phyloP scores from a whole-genome alignment of 73 alveolate species.

The Stentor roeselii region DNA sequence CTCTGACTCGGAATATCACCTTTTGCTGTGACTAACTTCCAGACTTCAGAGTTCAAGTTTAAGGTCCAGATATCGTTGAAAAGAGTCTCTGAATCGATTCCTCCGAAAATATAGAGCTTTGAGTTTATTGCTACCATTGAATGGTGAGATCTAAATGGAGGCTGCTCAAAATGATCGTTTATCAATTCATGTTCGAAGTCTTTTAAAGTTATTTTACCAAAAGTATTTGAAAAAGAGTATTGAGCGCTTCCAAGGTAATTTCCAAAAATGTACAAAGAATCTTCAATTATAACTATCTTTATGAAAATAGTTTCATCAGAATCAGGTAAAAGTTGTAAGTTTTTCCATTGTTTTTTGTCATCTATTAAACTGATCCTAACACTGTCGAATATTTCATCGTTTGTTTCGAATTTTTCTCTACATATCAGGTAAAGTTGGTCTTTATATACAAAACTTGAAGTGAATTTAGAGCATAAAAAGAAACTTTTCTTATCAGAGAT shows the following conservation, averaged over 20 bases:
- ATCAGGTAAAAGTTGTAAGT: not conserved
- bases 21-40: not conserved
- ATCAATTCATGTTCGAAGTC: not conserved
- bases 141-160: not conserved
- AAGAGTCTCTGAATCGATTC: not conserved
- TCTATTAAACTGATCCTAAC: not conserved
- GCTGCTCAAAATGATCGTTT: not conserved
- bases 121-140: not conserved
- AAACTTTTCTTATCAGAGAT: too few species aligned
- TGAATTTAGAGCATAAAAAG: too few species aligned
- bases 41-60: not conserved
- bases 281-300: not conserved
- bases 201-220: not conserved
- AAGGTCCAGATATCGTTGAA: not conserved
- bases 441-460: not conserved
- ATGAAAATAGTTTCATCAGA: not conserved
- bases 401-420: not conserved
- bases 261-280: not conserved
- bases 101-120: conserved; percentile 7
- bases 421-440: not conserved
- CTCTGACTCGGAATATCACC: not conserved
- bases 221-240: not conserved
- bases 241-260: not conserved
- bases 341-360: not conserved
- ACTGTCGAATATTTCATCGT: not conserved